phyloP scores from a whole-genome alignment of 1,284 basidiomycete genomes.

The Inonotus hispidus region DNA sequence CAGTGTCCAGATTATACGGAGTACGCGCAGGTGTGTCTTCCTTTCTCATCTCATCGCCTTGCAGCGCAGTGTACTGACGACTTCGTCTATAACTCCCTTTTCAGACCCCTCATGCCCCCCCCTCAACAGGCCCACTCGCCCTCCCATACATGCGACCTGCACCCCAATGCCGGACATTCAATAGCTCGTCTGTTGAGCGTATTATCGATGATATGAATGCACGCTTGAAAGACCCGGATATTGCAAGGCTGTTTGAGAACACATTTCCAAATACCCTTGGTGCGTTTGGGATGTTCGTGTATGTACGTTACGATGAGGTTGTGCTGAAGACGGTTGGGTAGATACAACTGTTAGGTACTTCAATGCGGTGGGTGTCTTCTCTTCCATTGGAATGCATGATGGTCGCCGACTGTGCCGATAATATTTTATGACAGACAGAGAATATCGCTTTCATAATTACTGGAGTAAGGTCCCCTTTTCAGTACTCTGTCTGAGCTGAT shows the following conservation, averaged over 20 bases:
- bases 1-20: slow-evolving; percentile 57
- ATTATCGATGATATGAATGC: slow-evolving; percentile 66
- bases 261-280: slow-evolving; percentile 74
- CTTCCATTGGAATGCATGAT: slow-evolving; percentile 8
- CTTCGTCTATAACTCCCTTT: too few species aligned
- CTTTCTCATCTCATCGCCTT: too few species aligned
- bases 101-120: slow-evolving; percentile 52
- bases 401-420: background rate
- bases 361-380: slow-evolving; percentile 37
- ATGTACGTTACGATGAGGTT: background rate
- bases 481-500: background rate
- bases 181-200: slow-evolving; percentile 67
- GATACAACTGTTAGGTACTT: slow-evolving; percentile 76
- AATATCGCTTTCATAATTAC: slow-evolving; percentile 75
- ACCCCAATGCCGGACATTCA: slow-evolving; percentile 66
- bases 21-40: slow-evolving; percentile 44
- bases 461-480: slow-evolving; percentile 41
- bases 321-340: slow-evolving; percentile 23
- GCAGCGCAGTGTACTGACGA: too few species aligned
- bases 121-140: slow-evolving; percentile 53
- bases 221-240: slow-evolving; percentile 64
- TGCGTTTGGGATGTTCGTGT: slow-evolving; percentile 24
- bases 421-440: slow-evolving; percentile 41
- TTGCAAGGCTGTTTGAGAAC: slow-evolving; percentile 72
- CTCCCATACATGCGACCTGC: slow-evolving; percentile 68